Percentiles rank a stretch among this genome's conserved stretches.
Conservation (phyloP, 2,329 filamentous ascomycete species). For the Pseudogymnoascus verrucosus region DNA sequence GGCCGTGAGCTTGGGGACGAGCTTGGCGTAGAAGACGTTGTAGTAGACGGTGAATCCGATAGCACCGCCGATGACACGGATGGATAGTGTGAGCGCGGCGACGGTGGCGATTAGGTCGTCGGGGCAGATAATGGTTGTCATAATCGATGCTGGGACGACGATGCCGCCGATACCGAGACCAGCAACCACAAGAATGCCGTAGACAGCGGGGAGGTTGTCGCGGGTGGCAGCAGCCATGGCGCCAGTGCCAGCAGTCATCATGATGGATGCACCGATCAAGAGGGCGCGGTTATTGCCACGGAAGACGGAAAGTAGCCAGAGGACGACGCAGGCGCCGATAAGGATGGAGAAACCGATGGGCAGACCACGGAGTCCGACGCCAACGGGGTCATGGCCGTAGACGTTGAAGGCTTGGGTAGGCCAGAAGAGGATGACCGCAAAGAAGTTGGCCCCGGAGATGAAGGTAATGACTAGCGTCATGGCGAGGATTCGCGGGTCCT, state of each 20-base stretch:
- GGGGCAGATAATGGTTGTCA: constrained; percentile 61
- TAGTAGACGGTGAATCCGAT: constrained; percentile 55
- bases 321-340: constrained; percentile 49
- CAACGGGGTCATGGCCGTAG: constrained; percentile 55
- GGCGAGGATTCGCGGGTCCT: constrained; percentile 41
- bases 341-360: constrained; percentile 59
- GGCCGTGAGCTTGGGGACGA: constrained; percentile 19
- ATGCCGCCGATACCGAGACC: constrained; percentile 60
- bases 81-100: constrained; percentile 59
- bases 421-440: constrained; percentile 51
- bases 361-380: constrained; percentile 56
- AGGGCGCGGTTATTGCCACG: constrained; percentile 52
- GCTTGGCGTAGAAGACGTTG: constrained; percentile 44
- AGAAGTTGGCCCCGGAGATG: constrained; percentile 52
- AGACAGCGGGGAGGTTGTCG: constrained; percentile 47
- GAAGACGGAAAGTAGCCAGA: constrained; percentile 49
- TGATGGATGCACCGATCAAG: constrained; percentile 48
- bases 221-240: constrained; percentile 41
- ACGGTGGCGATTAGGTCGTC: constrained; percentile 64
- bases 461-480: constrained; percentile 50
- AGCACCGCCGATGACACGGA: constrained; percentile 59
- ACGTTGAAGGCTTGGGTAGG: constrained; percentile 57
- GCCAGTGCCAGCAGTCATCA: constrained; percentile 62
- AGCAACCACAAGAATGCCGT: constrained; percentile 51
- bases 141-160: constrained; percentile 59